These are phyloP conservation scores for Podosphaera xanthii DNA, from an alignment of 2,329 filamentous ascomycete species.

Conservation along the genomic window DNA sequence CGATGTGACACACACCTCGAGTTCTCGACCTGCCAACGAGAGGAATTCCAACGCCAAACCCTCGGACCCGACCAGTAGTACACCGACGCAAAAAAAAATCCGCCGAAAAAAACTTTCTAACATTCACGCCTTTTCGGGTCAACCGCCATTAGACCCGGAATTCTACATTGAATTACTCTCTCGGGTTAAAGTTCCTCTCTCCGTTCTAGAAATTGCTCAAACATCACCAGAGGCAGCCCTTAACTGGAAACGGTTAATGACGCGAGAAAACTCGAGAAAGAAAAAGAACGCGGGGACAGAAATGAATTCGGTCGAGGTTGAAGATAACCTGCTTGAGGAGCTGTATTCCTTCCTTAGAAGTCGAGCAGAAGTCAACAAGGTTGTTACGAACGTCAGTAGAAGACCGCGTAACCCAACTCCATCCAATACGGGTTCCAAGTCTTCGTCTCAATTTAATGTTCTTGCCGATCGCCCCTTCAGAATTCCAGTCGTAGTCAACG, in stretches of 20 bases:
- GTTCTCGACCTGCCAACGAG: background rate
- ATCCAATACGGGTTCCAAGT: no score
- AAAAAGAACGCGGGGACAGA: background rate
- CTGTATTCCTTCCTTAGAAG: no score
- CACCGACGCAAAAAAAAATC: background rate
- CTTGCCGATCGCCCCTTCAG: background rate
- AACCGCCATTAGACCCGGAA: background rate
- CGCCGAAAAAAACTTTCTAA: background rate
- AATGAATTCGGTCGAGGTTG: no score
- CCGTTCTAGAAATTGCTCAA: background rate
- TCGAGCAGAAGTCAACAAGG: no score
- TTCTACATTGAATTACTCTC: no score
- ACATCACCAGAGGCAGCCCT: background rate
- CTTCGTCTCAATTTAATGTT: no score
- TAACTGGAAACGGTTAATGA: no score
- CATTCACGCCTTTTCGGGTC: background rate
- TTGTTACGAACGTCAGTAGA: no score
- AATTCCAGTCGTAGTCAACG: background rate
- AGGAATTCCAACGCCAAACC: background rate
- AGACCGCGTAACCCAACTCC: no score
- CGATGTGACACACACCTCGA: background rate
- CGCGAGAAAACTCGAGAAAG: no score
- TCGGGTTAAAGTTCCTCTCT: background rate
- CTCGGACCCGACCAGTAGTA: background rate
- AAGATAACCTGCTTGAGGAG: no score